Conservation (phyloP, 2,329 filamentous ascomycete genomes). For the Aspergillus tanneri region DNA sequence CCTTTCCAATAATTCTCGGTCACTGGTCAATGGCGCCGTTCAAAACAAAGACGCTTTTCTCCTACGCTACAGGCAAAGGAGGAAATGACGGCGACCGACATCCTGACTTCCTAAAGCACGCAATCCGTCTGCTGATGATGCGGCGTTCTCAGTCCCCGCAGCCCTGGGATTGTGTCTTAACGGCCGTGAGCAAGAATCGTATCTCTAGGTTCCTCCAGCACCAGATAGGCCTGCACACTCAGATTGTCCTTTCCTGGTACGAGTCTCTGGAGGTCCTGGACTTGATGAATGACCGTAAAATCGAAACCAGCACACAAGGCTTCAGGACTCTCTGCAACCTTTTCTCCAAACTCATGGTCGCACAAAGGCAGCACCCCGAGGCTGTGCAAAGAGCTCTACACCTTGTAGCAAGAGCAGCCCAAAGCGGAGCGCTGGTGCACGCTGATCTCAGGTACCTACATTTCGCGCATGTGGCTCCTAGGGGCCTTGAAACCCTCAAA, state of each 20-base stretch:
- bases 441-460: constrained; percentile 4
- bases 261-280: constrained; percentile 32
- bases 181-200: constrained; percentile 28
- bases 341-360: constrained; percentile 37
- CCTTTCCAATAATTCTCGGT: constrained; percentile 31
- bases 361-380: constrained; percentile 29
- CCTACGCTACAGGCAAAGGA: constrained; percentile 15
- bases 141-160: constrained; percentile 31
- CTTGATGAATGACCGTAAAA: constrained; percentile 35
- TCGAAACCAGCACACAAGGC: constrained; percentile 33
- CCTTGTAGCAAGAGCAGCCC: constrained; percentile 23
- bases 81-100: constrained; percentile 19
- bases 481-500: constrained; percentile 36
- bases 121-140: constrained; percentile 35
- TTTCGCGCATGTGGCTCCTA: constrained; percentile 32
- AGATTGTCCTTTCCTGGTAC: constrained; percentile 41
- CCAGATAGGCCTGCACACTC: constrained; percentile 23
- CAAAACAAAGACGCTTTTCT: constrained; percentile 21
- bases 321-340: constrained; percentile 37
- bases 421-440: constrained; percentile 8
- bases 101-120: constrained; percentile 36
- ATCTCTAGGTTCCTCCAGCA: constrained; percentile 19
- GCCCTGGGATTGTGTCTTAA: constrained; percentile 40
- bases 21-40: constrained; percentile 3
- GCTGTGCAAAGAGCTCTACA: constrained; percentile 28